Evolutionary conservation across 2,329 filamentous ascomycete genomes (phyloP).

Genomic region (Daldinia eschscholtzii): DNA sequence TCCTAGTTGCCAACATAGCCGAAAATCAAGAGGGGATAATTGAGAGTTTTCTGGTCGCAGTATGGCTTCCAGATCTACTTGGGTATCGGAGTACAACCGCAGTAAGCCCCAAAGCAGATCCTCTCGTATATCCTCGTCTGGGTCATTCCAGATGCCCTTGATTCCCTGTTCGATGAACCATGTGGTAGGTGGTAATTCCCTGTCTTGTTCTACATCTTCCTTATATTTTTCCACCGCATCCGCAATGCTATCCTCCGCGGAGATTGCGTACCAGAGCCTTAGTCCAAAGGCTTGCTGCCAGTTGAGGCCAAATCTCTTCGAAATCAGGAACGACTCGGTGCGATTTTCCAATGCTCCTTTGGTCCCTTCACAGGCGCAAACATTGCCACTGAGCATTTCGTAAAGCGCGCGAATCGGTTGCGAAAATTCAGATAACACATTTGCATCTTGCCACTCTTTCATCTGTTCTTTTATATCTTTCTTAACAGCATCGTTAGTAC

Average conservation of each 20-base stretch:
- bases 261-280: constrained; percentile 87
- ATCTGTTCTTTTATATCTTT: constrained; percentile 84
- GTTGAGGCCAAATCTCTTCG: constrained; percentile 84
- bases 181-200: constrained; percentile 79
- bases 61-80: constrained; percentile 73
- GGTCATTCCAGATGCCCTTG: constrained; percentile 71
- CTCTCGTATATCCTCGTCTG: constrained; percentile 70
- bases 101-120: constrained; percentile 90
- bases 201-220: constrained; percentile 77
- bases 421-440: constrained; percentile 87
- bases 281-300: constrained; percentile 96
- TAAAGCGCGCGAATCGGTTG: constrained; percentile 89
- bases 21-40: constrained; percentile 78
- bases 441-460: constrained; percentile 84
- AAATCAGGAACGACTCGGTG: constrained; percentile 82
- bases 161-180: constrained; percentile 75
- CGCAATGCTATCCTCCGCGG: constrained; percentile 75
- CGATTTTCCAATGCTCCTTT: constrained; percentile 83
- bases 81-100: constrained; percentile 78
- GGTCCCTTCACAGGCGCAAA: constrained; percentile 84
- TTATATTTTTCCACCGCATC: constrained; percentile 80
- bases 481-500: constrained; percentile 75
- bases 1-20: constrained; percentile 87
- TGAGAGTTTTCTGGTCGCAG: constrained; percentile 83
- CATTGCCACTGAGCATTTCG: constrained; percentile 88